These are phyloP conservation scores for Talaromyces sp. DNA, from an alignment of 2,329 filamentous ascomycete genomes.

Conservation along the genomic window DNA sequence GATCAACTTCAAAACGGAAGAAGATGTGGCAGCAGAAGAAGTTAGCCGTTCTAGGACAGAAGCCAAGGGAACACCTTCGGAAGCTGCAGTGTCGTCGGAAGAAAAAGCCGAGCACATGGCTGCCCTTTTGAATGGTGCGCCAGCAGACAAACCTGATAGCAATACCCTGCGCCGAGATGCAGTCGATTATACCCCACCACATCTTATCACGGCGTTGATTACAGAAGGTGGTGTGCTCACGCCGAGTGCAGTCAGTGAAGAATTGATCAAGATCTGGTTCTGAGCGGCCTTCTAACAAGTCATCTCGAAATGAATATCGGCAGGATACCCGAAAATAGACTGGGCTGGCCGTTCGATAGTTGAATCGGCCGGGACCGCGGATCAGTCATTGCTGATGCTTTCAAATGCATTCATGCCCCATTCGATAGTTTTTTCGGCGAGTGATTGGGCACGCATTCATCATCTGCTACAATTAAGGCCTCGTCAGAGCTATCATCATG, in stretches of 20 bases:
- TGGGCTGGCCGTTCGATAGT: not conserved
- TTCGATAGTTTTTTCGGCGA: not conserved
- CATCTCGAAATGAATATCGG: not conserved
- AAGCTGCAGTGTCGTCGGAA: slow-evolving; percentile 10
- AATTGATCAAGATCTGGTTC: slow-evolving; percentile 64
- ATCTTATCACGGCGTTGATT: slow-evolving; percentile 63
- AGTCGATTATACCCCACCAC: slow-evolving; percentile 56
- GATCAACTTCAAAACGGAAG: slow-evolving; percentile 67
- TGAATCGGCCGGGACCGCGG: not conserved
- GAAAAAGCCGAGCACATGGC: slow-evolving; percentile 22
- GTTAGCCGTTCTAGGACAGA: slow-evolving; percentile 25
- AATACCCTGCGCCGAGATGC: slow-evolving; percentile 31
- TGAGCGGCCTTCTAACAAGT: slow-evolving; percentile 25
- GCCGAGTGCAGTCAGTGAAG: slow-evolving; percentile 64
- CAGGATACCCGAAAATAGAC: not conserved
- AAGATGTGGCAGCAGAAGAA: slow-evolving; percentile 51
- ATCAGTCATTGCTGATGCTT: not conserved
- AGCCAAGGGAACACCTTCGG: slow-evolving; percentile 13
- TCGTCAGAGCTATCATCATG: not conserved
- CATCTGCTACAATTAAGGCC: not conserved
- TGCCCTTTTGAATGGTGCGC: slow-evolving; percentile 22
- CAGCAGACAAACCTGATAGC: slow-evolving; percentile 16
- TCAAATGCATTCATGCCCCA: not conserved
- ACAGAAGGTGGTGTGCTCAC: slow-evolving; percentile 64
- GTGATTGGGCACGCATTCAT: not conserved